Evolutionary conservation across 192 early-diverging fungal genomes (phyloP).

Genomic region (Coemansia sp.): DNA sequence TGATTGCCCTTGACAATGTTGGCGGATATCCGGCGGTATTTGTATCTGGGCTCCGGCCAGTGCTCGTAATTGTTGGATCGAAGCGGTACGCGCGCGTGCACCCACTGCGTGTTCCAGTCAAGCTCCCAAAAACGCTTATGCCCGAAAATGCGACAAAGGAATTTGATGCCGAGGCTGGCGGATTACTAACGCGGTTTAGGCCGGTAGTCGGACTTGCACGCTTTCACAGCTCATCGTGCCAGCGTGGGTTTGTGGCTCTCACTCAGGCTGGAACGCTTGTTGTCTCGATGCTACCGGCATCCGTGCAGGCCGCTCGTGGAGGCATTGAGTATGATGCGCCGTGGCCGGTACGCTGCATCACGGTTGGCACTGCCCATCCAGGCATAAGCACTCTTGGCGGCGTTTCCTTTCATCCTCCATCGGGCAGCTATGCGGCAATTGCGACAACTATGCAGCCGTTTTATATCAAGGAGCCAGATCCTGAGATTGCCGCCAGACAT

Average conservation of each 20-base stretch:
- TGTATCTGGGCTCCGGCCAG: slow-evolving; percentile 29
- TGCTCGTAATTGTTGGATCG: slow-evolving; percentile 33
- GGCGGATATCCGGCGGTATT: slow-evolving; percentile 47
- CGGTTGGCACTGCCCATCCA: slow-evolving; percentile 39
- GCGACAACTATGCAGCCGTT: slow-evolving; percentile 69
- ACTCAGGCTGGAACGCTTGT: slow-evolving; percentile 45
- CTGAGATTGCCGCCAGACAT: slow-evolving; percentile 45
- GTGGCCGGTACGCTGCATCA: slow-evolving; percentile 51
- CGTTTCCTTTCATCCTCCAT: slow-evolving; percentile 79
- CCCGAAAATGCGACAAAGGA: slow-evolving; percentile 4
- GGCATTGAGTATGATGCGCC: slow-evolving; percentile 48
- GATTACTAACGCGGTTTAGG: slow-evolving; percentile 20
- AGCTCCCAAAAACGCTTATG: slow-evolving; percentile 27
- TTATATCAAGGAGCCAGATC: slow-evolving; percentile 70
- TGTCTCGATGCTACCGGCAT: slow-evolving; percentile 25
- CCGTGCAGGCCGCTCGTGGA: slow-evolving; percentile 22
- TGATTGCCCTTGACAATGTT: slow-evolving; percentile 36
- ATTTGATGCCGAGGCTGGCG: slow-evolving; percentile 26
- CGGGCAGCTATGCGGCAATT: slow-evolving; percentile 79
- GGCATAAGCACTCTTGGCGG: slow-evolving; percentile 59
- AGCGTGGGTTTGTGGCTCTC: slow-evolving; percentile 44
- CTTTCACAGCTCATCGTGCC: slow-evolving; percentile 40
- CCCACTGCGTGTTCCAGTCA: slow-evolving; percentile 26
- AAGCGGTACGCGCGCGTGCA: slow-evolving; percentile 52
- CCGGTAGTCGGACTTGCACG: slow-evolving; percentile 38